Evolutionary conservation across 768 basidiomycete species (phyloP).

Genomic region (Pleurotus ostreatus): DNA sequence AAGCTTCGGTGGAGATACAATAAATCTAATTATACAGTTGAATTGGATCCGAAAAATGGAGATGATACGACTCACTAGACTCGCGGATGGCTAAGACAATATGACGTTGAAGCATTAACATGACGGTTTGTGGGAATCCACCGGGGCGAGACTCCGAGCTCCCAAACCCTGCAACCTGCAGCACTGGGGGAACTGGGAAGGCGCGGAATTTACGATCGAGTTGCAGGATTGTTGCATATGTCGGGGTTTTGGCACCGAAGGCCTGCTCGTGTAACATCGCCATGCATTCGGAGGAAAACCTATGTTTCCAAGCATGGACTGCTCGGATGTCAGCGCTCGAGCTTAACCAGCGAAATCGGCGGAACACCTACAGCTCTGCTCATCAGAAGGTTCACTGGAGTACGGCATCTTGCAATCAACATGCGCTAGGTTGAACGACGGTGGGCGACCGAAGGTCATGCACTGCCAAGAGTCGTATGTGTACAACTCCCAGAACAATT

Average conservation of each 20-base stretch:
- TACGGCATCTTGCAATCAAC: constrained; percentile 64
- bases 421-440: constrained; percentile 63
- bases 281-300: constrained; percentile 67
- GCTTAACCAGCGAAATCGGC: background rate
- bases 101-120: constrained; percentile 60
- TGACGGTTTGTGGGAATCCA: constrained; percentile 43
- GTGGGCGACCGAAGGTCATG: constrained; percentile 65
- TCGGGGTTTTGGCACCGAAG: constrained; percentile 65
- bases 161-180: constrained; percentile 69
- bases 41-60: background rate
- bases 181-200: constrained; percentile 60
- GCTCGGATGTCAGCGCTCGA: constrained; percentile 5
- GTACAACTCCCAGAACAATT: constrained; percentile 66
- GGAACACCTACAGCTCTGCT: constrained; percentile 51
- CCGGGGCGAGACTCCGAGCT: constrained; percentile 43
- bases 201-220: constrained; percentile 64
- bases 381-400: constrained; percentile 42
- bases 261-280: constrained; percentile 67
- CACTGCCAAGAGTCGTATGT: constrained; percentile 51
- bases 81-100: constrained; percentile 67
- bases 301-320: constrained; percentile 72
- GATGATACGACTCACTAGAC: constrained; percentile 47
- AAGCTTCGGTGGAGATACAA: constrained; percentile 71
- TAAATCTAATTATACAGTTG: constrained; percentile 39
- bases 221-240: constrained; percentile 64